These are phyloP conservation scores for Alisma plantagoaquatica DNA, from an alignment of 106 monocot species.

Conservation along the genomic window DNA sequence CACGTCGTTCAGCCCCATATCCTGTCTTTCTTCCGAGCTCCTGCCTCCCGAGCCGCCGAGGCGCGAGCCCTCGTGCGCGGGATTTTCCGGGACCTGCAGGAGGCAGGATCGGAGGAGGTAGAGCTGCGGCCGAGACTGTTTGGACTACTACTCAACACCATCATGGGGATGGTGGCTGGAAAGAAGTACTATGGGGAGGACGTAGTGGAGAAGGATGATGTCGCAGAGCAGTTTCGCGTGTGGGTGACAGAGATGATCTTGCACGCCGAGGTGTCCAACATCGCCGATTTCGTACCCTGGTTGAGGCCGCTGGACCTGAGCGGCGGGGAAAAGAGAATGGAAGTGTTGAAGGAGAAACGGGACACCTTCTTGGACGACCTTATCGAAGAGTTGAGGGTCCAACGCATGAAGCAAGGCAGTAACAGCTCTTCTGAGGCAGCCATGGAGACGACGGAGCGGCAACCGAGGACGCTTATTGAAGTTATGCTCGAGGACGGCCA, in stretches of 20 bases:
- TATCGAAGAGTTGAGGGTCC: constrained; percentile 30
- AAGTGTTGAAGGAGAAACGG: constrained; percentile 1
- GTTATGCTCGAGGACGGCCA: constrained; percentile 16
- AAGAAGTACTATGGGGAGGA: constrained; percentile 20
- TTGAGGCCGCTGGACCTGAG: constrained; percentile 20
- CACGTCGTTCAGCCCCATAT: constrained; percentile 26
- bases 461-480: neutral
- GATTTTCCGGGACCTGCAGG: neutral
- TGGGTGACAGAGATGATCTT: constrained; percentile 14
- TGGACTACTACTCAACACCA: constrained; percentile 10
- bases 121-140: constrained; percentile 36
- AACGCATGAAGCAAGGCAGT: too few species aligned
- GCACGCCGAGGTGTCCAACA: neutral
- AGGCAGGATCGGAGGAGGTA: constrained; percentile 2
- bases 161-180: constrained; percentile 20
- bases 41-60: constrained; percentile 11
- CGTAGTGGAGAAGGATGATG: neutral
- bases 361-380: constrained; percentile 15
- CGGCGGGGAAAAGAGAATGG: constrained; percentile 15
- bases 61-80: constrained; percentile 13
- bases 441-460: neutral
- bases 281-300: constrained; percentile 25
- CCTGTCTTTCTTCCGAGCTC: constrained; percentile 26
- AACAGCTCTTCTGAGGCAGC: neutral
- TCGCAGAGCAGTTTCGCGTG: too few species aligned